Conservation (phyloP, 2,329 filamentous ascomycete genomes). For the Lachnellula subtilissima region DNA sequence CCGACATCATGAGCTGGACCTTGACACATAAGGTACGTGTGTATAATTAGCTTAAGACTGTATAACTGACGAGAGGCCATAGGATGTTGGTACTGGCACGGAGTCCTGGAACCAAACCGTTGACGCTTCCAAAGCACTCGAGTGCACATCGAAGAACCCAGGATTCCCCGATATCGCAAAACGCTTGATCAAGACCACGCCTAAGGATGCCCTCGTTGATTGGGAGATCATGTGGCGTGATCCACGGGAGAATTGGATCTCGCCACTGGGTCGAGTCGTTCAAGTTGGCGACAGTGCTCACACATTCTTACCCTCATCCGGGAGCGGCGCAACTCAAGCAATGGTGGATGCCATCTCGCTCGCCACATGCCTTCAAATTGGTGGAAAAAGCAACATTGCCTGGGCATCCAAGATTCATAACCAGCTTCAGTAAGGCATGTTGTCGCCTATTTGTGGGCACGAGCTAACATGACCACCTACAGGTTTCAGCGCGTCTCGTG, state of each 20-base stretch:
- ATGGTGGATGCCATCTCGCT: slow-evolving; percentile 35
- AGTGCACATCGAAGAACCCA: background rate
- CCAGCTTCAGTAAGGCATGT: background rate
- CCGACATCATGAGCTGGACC: background rate
- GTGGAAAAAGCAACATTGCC: background rate
- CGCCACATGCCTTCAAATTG: slow-evolving; percentile 26
- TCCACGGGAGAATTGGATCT: slow-evolving; percentile 26
- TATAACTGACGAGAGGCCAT: background rate
- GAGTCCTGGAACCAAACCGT: background rate
- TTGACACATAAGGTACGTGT: background rate
- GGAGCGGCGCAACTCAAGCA: slow-evolving; percentile 32
- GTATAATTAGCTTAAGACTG: background rate
- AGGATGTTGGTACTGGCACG: background rate
- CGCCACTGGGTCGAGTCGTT: slow-evolving; percentile 27
- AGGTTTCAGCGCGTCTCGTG: slow-evolving; percentile 3
- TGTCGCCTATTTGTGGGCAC: background rate
- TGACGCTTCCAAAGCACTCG: background rate
- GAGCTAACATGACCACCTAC: background rate
- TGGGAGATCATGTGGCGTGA: slow-evolving; percentile 23
- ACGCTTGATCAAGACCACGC: background rate
- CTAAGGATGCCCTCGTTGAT: slow-evolving; percentile 10
- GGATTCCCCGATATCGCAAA: background rate
- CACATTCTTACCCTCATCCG: slow-evolving; percentile 32
- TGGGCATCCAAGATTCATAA: slow-evolving; percentile 2
- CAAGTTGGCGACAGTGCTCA: slow-evolving; percentile 36